Evolutionary conservation across 495 filamentous ascomycete species (phyloP), one percentile per base, ranked within the genome.

Genomic region (Trichocladium antarcticum): DNA sequence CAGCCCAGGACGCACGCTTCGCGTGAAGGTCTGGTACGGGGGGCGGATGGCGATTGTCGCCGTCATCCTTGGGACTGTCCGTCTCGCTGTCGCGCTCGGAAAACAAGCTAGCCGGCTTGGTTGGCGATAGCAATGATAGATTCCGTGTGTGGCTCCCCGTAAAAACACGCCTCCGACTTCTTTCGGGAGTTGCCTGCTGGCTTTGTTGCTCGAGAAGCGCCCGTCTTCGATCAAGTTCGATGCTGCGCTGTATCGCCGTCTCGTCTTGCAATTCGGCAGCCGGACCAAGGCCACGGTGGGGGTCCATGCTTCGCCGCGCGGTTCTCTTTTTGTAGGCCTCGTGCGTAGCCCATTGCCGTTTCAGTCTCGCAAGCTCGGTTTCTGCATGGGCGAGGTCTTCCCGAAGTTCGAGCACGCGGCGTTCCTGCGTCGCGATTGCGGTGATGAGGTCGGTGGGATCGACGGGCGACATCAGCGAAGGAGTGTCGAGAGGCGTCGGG

Each of bases 361-460:
- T 95, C 40, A 97, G 69, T 48, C 70, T 78, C 28, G 70, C 66
- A 48, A 98, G 69, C 29, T 95, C 87, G 4, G 65, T 61, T 59
- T 97, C 92, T 9, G 92, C 89, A 45, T 80, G 81, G 7, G 69
- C 63, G 11, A 98, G 73, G 62, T 96, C 92, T 63, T 97, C 92
- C 41, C 81, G 82, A 27, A 97, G 72, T 69, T 97, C 92, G 36
- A 98, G 69, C 6, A 98, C 90, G 43, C 79, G 80, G n/a, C 92
- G 80, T 62, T 98, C 92, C 65, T 96, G 89, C 5, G 87, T 83
- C 12, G 92, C 92, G 47, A 97, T 81, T 28, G 87, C 84, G 31
- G 86, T 86, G 35, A 98, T 78, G 52, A 95, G 83, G n/a, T 79
- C 75, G 56, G 73, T 82, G 20, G 84, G 70, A 55, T 93, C 87